phyloP scores from a whole-genome alignment of 192 early-diverging fungal genomes.

The Rhizophagus clarus region DNA sequence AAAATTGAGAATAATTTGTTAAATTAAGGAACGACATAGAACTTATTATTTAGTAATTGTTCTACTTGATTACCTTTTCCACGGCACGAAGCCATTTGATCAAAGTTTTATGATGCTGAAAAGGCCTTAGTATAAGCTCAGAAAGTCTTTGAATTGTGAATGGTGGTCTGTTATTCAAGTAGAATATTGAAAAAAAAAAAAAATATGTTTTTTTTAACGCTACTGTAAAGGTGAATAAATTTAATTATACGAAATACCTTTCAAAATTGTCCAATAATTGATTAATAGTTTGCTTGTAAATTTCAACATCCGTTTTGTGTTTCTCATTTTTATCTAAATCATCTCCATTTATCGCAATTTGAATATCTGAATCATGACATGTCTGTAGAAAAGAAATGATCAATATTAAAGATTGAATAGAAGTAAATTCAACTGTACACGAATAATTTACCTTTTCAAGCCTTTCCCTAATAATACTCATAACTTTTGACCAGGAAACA shows the following conservation, averaged over 20 bases:
- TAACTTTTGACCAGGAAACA: conserved; percentile 2
- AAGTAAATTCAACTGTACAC: not conserved
- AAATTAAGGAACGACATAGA: not conserved
- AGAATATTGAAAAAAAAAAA: not conserved
- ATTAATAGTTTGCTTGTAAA: not conserved
- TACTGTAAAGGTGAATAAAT: no score
- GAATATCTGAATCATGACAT: not conserved
- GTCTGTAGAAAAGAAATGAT: not conserved
- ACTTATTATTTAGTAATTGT: not conserved
- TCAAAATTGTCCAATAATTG: conserved; percentile 5
- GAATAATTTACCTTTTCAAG: not conserved
- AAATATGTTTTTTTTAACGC: not conserved
- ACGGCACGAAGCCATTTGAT: conserved; percentile 5
- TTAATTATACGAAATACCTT: not conserved
- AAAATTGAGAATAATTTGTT: not conserved
- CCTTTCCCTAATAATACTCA: not conserved
- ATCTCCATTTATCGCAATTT: not conserved
- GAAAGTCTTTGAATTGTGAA: conserved; percentile 8
- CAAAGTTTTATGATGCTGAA: conserved; percentile 16
- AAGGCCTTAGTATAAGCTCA: not conserved
- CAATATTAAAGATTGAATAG: not conserved
- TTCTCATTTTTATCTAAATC: not conserved
- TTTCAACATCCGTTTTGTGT: not conserved
- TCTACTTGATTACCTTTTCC: conserved; percentile 4
- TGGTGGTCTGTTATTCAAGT: not conserved